Evolutionary conservation across 768 basidiomycete species (phyloP).

Genomic region (Multifurca ochricompacta): DNA sequence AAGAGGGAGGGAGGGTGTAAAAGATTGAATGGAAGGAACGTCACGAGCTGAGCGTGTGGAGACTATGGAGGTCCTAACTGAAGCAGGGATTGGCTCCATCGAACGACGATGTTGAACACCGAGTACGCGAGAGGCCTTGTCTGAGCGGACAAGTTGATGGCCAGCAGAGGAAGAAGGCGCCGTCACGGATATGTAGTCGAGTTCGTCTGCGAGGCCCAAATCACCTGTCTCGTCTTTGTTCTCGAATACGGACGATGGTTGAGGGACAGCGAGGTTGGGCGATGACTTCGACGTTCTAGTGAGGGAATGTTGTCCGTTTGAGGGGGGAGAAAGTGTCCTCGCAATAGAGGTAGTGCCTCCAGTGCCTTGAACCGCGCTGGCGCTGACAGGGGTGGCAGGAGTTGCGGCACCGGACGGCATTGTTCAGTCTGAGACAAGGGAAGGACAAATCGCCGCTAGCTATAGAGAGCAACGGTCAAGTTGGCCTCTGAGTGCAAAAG

Average conservation of each 20-base stretch:
- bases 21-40: constrained; percentile 49
- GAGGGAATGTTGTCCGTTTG: background rate
- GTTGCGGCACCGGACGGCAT: background rate
- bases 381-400: background rate
- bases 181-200: constrained; percentile 61
- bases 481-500: background rate
- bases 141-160: constrained; percentile 38
- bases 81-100: constrained; percentile 82
- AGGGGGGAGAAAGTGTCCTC: background rate
- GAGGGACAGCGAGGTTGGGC: background rate
- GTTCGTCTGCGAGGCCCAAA: constrained; percentile 55
- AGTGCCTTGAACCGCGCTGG: background rate
- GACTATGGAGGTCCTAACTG: constrained; percentile 66
- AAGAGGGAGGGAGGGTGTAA: constrained; percentile 63
- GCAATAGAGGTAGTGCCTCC: background rate
- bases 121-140: constrained; percentile 73
- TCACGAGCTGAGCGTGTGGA: constrained; percentile 64
- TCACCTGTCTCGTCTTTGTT: constrained; percentile 23
- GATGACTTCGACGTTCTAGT: background rate
- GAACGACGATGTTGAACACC: constrained; percentile 67
- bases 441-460: background rate
- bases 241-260: background rate
- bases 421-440: background rate
- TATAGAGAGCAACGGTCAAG: background rate
- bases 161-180: constrained; percentile 25